Percentiles rank a stretch among this genome's conserved stretches.
Conservation (phyloP, 805 yeast species). For the Lipomyces lipofer region DNA sequence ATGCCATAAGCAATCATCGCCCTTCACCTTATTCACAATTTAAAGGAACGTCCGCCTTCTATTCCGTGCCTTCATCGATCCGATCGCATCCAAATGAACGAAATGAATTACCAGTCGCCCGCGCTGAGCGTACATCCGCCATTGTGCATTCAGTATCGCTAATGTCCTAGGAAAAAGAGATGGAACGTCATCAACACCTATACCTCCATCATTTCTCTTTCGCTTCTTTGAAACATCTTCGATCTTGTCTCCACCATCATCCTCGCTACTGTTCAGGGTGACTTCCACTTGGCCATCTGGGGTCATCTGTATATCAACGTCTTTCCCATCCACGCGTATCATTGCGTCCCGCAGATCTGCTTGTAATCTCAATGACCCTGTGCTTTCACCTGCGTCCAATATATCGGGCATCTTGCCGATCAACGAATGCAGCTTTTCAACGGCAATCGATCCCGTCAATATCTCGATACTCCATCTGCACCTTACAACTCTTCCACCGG, state of each 20-base stretch:
- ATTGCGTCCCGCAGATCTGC: constrained; percentile 10
- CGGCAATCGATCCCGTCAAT: not conserved
- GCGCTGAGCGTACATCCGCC: constrained; percentile 4
- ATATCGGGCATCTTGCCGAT: constrained; percentile 2
- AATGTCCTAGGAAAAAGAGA: not conserved
- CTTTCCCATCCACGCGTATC: constrained; percentile 6
- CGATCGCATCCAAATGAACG: constrained; percentile 7
- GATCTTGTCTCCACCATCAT: not conserved
- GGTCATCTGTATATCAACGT: not conserved
- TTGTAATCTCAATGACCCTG: constrained; percentile 7
- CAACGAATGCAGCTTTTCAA: constrained; percentile 8
- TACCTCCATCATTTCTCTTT: not conserved
- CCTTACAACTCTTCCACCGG: not conserved
- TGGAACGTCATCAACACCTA: not conserved
- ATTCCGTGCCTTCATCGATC: constrained; percentile 10
- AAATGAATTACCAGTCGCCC: constrained; percentile 7
- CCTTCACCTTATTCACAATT: too few relatives aligned
- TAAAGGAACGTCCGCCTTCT: constrained; percentile 10
- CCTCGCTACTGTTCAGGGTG: not conserved
- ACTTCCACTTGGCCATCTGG: constrained; percentile 15
- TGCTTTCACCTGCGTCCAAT: not conserved
- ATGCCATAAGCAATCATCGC: too few relatives aligned
- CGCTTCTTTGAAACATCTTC: not conserved
- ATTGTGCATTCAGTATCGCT: constrained; percentile 11
- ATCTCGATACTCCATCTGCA: constrained; percentile 24